phyloP scores from a whole-genome alignment of 345 rosid species.

The Gossypium arboreum region DNA sequence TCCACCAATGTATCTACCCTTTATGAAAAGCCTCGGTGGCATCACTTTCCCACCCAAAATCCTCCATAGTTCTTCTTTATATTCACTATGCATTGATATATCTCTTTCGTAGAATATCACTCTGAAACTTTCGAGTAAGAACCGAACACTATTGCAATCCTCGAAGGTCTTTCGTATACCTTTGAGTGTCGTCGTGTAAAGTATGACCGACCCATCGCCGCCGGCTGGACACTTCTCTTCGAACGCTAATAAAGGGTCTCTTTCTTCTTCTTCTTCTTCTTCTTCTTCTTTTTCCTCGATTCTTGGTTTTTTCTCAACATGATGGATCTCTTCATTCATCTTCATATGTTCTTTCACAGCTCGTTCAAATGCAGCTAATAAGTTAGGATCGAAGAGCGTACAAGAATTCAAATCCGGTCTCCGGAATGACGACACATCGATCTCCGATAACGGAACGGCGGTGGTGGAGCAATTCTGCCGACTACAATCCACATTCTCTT shows the following conservation, averaged over 20 bases:
- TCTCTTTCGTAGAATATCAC: slow-evolving; percentile 65
- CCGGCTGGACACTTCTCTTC: slow-evolving; percentile 63
- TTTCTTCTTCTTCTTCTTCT: too few relatives aligned
- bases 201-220: slow-evolving; percentile 51
- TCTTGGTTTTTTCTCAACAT: slow-evolving; percentile 25
- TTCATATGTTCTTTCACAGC: slow-evolving; percentile 45
- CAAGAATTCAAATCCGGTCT: slow-evolving; percentile 65
- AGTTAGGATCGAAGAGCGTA: slow-evolving; percentile 72
- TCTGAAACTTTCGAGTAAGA: slow-evolving; percentile 61
- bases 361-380: slow-evolving; percentile 59
- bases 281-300: slow-evolving; percentile 2
- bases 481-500: slow-evolving; percentile 16
- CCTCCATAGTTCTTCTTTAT: slow-evolving; percentile 64
- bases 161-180: slow-evolving; percentile 90
- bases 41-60: slow-evolving; percentile 41
- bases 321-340: slow-evolving; percentile 30
- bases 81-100: slow-evolving; percentile 68
- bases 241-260: slow-evolving; percentile 34
- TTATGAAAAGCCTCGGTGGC: slow-evolving; percentile 78
- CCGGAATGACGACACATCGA: slow-evolving; percentile 49
- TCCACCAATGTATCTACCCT: slow-evolving; percentile 78
- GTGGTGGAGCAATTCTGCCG: slow-evolving; percentile 4
- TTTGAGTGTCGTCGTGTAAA: slow-evolving; percentile 73
- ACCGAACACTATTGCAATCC: slow-evolving; percentile 63
- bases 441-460: slow-evolving; percentile 38